These are phyloP conservation scores for Brasenia schreberi DNA, from an alignment of 164 flowering plant genomes.

Conservation along the genomic window DNA sequence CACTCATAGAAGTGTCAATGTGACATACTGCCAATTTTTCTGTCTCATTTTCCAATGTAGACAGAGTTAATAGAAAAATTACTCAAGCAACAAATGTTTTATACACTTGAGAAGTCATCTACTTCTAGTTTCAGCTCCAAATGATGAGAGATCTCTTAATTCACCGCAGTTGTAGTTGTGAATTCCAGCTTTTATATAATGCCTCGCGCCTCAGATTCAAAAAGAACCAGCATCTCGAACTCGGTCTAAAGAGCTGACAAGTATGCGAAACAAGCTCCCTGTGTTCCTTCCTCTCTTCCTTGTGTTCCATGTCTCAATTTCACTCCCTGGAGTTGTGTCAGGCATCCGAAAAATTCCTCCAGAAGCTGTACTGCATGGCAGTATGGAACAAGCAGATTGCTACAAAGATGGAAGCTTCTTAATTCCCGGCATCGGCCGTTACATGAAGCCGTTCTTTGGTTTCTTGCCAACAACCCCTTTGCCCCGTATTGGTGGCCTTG, in stretches of 20 bases:
- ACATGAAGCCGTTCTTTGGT: constrained; percentile 4
- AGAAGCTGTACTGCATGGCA: neutral
- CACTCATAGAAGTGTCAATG: no score
- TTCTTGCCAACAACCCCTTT: neutral
- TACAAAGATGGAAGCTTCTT: constrained; percentile 3
- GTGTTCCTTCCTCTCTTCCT: constrained; percentile 12
- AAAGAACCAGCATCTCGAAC: no score
- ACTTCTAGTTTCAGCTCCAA: neutral
- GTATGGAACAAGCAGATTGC: neutral
- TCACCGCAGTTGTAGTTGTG: neutral
- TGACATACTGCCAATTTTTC: no score
- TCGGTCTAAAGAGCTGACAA: no score
- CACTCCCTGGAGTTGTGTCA: constrained; percentile 3
- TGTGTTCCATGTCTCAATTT: constrained; percentile 10
- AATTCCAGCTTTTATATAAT: neutral
- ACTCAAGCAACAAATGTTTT: neutral
- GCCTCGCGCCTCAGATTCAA: neutral
- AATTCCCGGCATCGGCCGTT: constrained; percentile 6
- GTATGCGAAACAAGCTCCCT: neutral
- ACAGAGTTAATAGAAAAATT: no score
- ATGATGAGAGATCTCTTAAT: neutral
- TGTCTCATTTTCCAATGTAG: no score
- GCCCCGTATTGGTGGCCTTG: neutral
- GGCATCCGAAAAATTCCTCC: constrained; percentile 15
- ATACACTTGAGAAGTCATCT: neutral